Evolutionary conservation across 805 yeast species (phyloP).

Genomic region (Monosporozyma aquatica): DNA sequence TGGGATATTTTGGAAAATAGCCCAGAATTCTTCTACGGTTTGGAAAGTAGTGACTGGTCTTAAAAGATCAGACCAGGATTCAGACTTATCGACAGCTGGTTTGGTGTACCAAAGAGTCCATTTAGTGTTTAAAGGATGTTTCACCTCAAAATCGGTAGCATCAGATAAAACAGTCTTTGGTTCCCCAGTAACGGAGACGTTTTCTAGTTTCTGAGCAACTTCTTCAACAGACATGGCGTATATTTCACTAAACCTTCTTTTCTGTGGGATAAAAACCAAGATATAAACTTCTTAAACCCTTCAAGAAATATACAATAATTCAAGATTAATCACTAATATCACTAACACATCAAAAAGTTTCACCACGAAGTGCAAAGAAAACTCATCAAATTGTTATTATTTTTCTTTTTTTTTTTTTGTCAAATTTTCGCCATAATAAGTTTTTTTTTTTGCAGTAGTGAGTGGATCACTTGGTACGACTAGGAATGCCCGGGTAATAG

Average conservation of each 20-base stretch:
- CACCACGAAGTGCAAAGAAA: too few species aligned
- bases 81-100: conserved; percentile 70
- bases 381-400: not conserved
- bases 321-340: too few species aligned
- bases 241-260: not conserved
- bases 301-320: too few species aligned
- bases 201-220: conserved; percentile 28
- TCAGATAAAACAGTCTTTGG: conserved; percentile 28
- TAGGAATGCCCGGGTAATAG: not conserved
- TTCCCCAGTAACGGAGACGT: conserved; percentile 13
- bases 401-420: not conserved
- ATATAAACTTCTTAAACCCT: too few species aligned
- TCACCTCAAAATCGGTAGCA: conserved; percentile 28
- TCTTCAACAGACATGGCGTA: conserved; percentile 29
- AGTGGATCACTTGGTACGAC: conserved; percentile 1
- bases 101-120: conserved; percentile 98
- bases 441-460: not conserved
- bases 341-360: too few species aligned
- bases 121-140: conserved; percentile 78
- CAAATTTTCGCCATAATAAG: not conserved
- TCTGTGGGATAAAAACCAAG: too few species aligned
- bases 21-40: conserved; percentile 99
- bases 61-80: conserved; percentile 86
- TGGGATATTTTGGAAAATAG: conserved; percentile 88
- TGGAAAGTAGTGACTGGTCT: conserved; percentile 87